Evolutionary conservation across 169 alveolate species (phyloP), one percentile per base, ranked within the genome.

Genomic region (Cryptosporidium muris): DNA sequence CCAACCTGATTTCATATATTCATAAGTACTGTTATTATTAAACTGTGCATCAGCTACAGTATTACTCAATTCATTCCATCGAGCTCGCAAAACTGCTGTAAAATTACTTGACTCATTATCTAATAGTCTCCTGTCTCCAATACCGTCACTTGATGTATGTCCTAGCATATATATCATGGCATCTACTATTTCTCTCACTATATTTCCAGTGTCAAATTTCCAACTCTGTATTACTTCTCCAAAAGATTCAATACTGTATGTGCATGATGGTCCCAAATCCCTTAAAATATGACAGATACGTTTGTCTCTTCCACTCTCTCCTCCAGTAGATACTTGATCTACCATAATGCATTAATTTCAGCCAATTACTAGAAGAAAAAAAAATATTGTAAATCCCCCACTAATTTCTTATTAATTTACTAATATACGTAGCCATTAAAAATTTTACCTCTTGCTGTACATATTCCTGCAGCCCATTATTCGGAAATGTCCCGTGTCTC

Each of bases 61-160:
- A 43, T 74, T 49, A 12, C 85, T 74, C 37, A 74, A 16, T 16
- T 58, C 85, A 58, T 58, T 74, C 85, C 85, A 74, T 62, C 85
- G 54, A 2, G 85, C 85, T 58, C 85, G 54, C 2, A 74, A 37
- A 9, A 74, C 85, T 58, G 63, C 85, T 6, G 85, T 45, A 14
- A 74, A 74, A 38, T 74, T 68, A 42, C 43, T 8, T 14, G 40
- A 38, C 34, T 3, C 4, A 7, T 53, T 54, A 14, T 56, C 49
- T 43, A 58, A 34, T 7, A 2, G 11, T 2, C 11, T 45, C 25
- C 36, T 64, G 2, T 60, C 64, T 2, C n/a, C 52, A 38, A 25
- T 56, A 47, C 48, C 60, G 42, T 38, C 9, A 25, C 51, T 74
- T n/a, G 85, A 74, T 3, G 85, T 74, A 42, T 74, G 74, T 47